Evolutionary conservation across 768 basidiomycete species (phyloP), one percentile per base, ranked within the genome.

Genomic region (Candolleomyces aberdarensis): DNA sequence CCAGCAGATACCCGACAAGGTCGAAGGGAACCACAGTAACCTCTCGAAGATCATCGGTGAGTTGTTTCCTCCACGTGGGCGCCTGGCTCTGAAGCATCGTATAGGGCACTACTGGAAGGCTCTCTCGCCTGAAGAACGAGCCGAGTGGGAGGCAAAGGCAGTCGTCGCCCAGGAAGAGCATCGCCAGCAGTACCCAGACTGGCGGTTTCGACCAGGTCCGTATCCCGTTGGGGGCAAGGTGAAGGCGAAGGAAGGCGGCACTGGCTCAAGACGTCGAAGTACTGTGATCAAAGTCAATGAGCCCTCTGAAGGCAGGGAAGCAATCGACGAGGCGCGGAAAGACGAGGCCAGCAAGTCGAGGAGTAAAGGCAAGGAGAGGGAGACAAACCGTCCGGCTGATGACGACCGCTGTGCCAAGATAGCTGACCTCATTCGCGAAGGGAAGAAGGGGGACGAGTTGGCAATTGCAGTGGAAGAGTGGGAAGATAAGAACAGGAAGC

Each of bases 41-140:
- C 79, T 92, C 55, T 90, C 88, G 63, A 92, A 92, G 78, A 91
- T 92, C 66, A 89, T 92, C 61, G 91, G 90, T 87, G 66, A 60
- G 79, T 73, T 53, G 51, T 26, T 26, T 57, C 32, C 54, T 59
- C n/a, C 19, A n/a, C 14, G 26, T 31, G 43, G 52, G 40, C 15
- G 15, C 20, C 50, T 17, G 31, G 36, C 36, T n/a, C 14, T 29
- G 3, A 26, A 29, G n/a, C 41, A 17, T 44, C 13, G 57, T 63
- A 54, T 65, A 90, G 90, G 90, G 58, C 84, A 83, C 72, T 85
- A 81, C 68, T 93, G 91, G 91, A 87, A 86, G 69, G 80, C 84
- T 0, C 84, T 93, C 17, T 75, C 89, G 9, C 79, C 78, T 15
- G 78, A 83, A 60, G 88, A 93, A 68, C 81, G 86, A 59, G 83